Evolutionary conservation across 345 rosid genomes (phyloP).

Genomic region (Corymbia maculata): DNA sequence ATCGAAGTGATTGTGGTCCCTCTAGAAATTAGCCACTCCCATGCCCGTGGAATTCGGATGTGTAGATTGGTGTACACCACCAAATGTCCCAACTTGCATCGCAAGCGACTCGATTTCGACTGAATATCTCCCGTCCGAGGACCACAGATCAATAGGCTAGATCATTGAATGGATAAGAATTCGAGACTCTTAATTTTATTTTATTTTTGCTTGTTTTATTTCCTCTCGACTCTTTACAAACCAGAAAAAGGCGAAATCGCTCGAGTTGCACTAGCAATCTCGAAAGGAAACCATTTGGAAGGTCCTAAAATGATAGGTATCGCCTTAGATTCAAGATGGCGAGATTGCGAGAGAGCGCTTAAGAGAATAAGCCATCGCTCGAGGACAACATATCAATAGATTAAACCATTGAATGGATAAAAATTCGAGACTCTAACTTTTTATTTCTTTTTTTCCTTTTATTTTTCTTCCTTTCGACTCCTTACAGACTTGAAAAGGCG

Average conservation of each 20-base stretch:
- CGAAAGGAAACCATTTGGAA: not conserved
- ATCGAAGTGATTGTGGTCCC: not conserved
- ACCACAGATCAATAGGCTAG: not conserved
- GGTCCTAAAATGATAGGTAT: not conserved
- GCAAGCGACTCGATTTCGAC: not conserved
- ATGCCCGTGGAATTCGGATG: not conserved
- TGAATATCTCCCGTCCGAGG: not conserved
- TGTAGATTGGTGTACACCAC: not conserved
- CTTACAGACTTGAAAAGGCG: too few species aligned
- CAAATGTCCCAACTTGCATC: not conserved
- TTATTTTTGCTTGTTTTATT: not conserved
- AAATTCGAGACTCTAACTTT: too few species aligned
- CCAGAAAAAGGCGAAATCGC: not conserved
- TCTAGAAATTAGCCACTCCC: not conserved
- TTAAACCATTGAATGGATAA: too few species aligned
- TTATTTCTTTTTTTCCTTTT: too few species aligned
- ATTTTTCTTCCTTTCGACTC: too few species aligned
- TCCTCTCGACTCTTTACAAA: not conserved
- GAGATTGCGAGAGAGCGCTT: not conserved
- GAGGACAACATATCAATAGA: too few species aligned
- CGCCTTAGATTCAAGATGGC: not conserved
- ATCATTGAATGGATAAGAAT: not conserved
- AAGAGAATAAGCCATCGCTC: not conserved
- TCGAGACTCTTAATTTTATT: not conserved
- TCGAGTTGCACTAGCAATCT: not conserved